Evolutionary conservation across 768 basidiomycete genomes (phyloP).

Genomic region (Boletus subcaerulescens): DNA sequence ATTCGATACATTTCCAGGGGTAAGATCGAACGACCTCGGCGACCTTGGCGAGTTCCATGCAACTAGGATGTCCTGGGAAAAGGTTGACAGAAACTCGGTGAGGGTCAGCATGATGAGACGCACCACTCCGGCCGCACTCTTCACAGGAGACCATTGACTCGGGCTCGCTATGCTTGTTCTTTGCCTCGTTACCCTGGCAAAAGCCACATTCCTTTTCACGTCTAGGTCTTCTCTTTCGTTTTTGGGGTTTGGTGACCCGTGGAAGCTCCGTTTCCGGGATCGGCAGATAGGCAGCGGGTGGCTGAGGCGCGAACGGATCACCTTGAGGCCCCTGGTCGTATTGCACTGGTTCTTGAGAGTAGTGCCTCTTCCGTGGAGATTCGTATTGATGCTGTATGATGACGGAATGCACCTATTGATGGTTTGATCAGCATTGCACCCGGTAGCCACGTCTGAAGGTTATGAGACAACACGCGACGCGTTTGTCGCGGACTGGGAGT

Average conservation of each 20-base stretch:
- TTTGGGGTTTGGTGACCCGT: slow-evolving; percentile 43
- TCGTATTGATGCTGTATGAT: slow-evolving; percentile 31
- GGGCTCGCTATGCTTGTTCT: slow-evolving; percentile 52
- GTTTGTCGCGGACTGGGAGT: slow-evolving; percentile 36
- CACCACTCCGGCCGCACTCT: slow-evolving; percentile 83
- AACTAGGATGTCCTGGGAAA: slow-evolving; percentile 76
- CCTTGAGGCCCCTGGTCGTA: slow-evolving; percentile 78
- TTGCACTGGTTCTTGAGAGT: slow-evolving; percentile 40
- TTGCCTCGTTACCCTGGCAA: slow-evolving; percentile 63
- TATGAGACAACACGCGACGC: slow-evolving; percentile 66
- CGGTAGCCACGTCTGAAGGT: slow-evolving; percentile 22
- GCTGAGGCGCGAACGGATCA: slow-evolving; percentile 76
- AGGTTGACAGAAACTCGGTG: not conserved
- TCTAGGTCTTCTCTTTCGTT: slow-evolving; percentile 42
- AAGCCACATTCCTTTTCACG: slow-evolving; percentile 74
- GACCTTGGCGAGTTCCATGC: slow-evolving; percentile 63
- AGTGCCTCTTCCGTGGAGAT: slow-evolving; percentile 12
- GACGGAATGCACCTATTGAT: slow-evolving; percentile 24
- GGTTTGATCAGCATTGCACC: slow-evolving; percentile 19
- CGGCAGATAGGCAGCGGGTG: slow-evolving; percentile 49
- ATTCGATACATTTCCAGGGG: slow-evolving; percentile 86
- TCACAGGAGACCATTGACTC: slow-evolving; percentile 78
- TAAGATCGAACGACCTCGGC: slow-evolving; percentile 65
- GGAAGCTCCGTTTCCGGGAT: slow-evolving; percentile 44
- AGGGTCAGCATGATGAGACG: slow-evolving; percentile 18